These are phyloP conservation scores for Diaporthe sp. DNA, from an alignment of 2,329 filamentous ascomycete genomes.

Conservation along the genomic window DNA sequence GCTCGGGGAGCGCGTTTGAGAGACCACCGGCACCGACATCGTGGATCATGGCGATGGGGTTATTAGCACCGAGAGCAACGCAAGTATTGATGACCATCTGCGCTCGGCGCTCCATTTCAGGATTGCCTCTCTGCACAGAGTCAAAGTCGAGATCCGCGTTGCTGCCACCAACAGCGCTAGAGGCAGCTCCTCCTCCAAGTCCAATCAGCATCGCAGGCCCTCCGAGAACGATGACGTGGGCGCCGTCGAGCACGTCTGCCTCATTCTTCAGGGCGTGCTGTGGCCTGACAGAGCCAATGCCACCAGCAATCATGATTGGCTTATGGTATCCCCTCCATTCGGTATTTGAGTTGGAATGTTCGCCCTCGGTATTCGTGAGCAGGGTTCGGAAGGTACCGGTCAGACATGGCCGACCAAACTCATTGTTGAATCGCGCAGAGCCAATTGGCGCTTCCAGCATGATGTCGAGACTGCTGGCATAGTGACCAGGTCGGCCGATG, in stretches of 20 bases:
- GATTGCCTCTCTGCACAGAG: constrained; percentile 96
- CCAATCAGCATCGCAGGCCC: constrained; percentile 98
- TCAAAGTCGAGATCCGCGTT: constrained; percentile 96
- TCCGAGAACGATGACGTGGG: constrained; percentile 91
- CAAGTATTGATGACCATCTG: constrained; percentile 99
- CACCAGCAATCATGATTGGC: constrained; percentile 98
- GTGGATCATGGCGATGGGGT: constrained; percentile 96
- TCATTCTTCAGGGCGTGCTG: constrained; percentile 90
- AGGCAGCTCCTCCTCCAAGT: constrained; percentile 93
- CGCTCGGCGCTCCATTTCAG: constrained; percentile 93
- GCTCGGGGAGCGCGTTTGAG: constrained; percentile 82
- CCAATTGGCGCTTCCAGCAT: constrained; percentile 98
- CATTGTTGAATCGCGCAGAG: constrained; percentile 96
- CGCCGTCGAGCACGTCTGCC: constrained; percentile 84
- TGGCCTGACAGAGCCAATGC: constrained; percentile 91
- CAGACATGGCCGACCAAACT: constrained; percentile 92
- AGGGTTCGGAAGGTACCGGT: constrained; percentile 93
- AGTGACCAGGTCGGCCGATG: constrained; percentile 89
- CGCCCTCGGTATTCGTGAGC: constrained; percentile 74
- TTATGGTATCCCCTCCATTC: constrained; percentile 96
- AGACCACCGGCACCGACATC: constrained; percentile 94
- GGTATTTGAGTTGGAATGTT: constrained; percentile 56
- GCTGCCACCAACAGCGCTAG: constrained; percentile 86
- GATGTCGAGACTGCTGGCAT: constrained; percentile 94
- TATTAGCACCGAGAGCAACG: constrained; percentile 83